Base-by-base conservation (phyloP, 306 rosid genomes). In the Castanopsis chinensis region DNA sequence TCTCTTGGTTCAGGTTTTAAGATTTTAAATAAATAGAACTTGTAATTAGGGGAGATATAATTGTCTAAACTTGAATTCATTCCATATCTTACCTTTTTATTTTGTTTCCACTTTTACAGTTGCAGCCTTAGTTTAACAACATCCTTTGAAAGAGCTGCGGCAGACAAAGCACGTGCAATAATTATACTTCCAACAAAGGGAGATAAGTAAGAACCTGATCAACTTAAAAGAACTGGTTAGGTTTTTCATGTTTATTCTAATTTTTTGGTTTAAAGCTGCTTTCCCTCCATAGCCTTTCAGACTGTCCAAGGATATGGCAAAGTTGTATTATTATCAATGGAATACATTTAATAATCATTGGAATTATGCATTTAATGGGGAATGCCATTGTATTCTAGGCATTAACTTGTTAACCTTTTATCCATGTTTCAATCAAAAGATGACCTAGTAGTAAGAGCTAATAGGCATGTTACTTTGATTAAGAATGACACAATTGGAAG, bases 91-190 rank as follows among this genome's bases (percentile, higher is more conserved):
- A 78, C 74, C 57, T 75, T 81, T 70, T 78, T 84, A 49, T 71
- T 81, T 78, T 85, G 57, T 71, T 80, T 86, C 7, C 86, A 76
- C 81, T 77, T 75, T 83, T 84, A 73, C 96, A 95, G 99, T 88
- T 91, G 99, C 80, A 90, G 97, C 84, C 92, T 92, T 33, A 94
- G 74, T 81, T 84, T 92, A 87, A 92, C 98, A 75, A 90, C 90
- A 84, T 94, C 98, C 49, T 94, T 86, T 87, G 96, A 94, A 88
- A 94, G 97, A 82, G 98, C 98, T 52, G 98, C 98, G 20, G 96
- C 96, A 78, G 81, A 83, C 90, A 91, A 85, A 87, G 98, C 99
- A 55, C 96, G 98, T 65, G 87, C 99, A 57, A 89, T 95, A 75
- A 95, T 95, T 82, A 95, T 95, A 82, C 85, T 95, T 74, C 97